phyloP scores from a whole-genome alignment of 345 rosid genomes.

The Arabis hirsuta region DNA sequence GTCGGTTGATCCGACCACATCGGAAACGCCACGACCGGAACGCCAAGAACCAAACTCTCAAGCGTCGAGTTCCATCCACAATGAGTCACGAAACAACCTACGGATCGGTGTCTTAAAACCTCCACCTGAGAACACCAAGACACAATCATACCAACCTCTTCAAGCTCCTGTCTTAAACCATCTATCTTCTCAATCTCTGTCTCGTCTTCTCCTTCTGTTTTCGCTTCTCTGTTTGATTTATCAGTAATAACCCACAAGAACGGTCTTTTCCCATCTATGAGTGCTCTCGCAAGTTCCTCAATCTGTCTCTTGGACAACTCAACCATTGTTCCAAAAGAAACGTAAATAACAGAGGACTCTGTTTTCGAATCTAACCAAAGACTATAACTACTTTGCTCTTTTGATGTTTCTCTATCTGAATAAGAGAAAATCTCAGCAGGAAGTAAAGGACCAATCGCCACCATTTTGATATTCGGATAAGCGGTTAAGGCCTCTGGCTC shows the following conservation, averaged over 20 bases:
- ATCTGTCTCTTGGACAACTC: conserved; percentile 51
- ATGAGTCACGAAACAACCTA: conserved; percentile 72
- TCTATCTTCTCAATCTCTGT: conserved; percentile 10
- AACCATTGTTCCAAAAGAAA: conserved; percentile 65
- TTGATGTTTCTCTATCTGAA: conserved; percentile 4
- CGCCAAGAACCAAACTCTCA: conserved; percentile 60
- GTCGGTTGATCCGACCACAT: conserved; percentile 74
- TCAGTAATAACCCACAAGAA: conserved; percentile 63
- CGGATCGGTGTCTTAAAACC: conserved; percentile 55
- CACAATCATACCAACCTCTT: conserved; percentile 60
- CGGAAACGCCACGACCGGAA: conserved; percentile 73
- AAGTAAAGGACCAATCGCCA: conserved; percentile 48
- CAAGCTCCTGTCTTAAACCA: conserved; percentile 46
- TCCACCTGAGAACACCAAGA: conserved; percentile 70
- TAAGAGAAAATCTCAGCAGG: conserved; percentile 32
- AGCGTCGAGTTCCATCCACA: conserved; percentile 81
- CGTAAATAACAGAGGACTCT: conserved; percentile 60
- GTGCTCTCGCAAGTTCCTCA: conserved; percentile 51
- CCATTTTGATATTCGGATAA: conserved; percentile 15
- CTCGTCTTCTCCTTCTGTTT: conserved; percentile 36
- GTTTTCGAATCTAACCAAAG: conserved; percentile 57
- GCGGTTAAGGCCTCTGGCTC: conserved; percentile 49
- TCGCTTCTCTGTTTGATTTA: conserved; percentile 32
- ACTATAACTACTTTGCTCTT: conserved; percentile 26
- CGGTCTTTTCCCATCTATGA: conserved; percentile 40